Evolutionary conservation across 225 moss, liverwort and hornwort genomes (phyloP).

Genomic region (Straminergon stramineum): DNA sequence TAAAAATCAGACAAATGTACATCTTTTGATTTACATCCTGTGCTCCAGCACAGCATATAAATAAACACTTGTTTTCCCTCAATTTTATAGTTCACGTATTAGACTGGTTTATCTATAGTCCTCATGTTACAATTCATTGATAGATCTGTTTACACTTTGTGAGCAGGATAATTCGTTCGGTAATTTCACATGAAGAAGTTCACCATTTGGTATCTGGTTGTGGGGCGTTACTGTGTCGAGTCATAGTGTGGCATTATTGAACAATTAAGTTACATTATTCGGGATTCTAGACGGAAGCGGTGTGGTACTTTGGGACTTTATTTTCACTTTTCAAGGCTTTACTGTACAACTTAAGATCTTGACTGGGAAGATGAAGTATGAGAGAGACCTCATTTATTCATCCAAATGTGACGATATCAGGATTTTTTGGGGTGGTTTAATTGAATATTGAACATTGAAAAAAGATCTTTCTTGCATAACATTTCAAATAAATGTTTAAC

Average conservation of each 20-base stretch:
- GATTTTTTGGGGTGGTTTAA: not conserved
- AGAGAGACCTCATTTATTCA: not conserved
- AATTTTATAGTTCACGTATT: not conserved
- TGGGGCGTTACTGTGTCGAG: not conserved
- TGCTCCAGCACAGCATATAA: slow-evolving; percentile 7
- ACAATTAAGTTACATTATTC: not conserved
- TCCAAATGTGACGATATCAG: not conserved
- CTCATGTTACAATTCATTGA: not conserved
- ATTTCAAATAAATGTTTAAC: not conserved
- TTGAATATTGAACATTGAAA: not conserved
- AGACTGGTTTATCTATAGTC: not conserved
- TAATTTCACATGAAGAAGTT: not conserved
- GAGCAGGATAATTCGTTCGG: not conserved
- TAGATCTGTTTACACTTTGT: not conserved
- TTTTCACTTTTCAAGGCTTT: not conserved
- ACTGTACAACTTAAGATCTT: not conserved
- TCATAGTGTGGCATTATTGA: not conserved
- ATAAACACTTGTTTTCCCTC: not conserved
- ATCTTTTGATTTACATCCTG: slow-evolving; percentile 9
- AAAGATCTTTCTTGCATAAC: fast-evolving
- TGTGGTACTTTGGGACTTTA: not conserved
- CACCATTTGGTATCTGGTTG: not conserved
- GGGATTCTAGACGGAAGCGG: not conserved
- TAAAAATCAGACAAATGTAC: slow-evolving; percentile 16
- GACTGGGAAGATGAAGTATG: not conserved